phyloP scores from a whole-genome alignment of 768 basidiomycete genomes.

The Lentinula raphanica region DNA sequence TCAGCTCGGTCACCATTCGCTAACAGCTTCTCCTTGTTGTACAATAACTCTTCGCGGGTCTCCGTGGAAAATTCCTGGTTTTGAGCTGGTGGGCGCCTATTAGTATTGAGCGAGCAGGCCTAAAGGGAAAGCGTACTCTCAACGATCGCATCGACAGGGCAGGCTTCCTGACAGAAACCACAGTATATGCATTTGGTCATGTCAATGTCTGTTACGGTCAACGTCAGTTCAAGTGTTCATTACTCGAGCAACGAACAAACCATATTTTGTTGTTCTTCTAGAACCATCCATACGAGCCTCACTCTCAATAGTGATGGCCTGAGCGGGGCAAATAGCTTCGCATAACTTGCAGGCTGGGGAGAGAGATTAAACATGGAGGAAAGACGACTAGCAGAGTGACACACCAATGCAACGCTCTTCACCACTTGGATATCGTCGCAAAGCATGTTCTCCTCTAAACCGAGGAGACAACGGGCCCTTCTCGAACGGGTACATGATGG shows the following conservation, averaged over 20 bases:
- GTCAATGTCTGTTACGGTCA: slow-evolving; percentile 70
- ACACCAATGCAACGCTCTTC: slow-evolving; percentile 98
- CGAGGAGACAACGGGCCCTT: slow-evolving; percentile 97
- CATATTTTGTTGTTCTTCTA: slow-evolving; percentile 95
- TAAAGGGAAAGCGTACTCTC: slow-evolving; percentile 64
- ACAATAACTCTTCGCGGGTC: slow-evolving; percentile 95
- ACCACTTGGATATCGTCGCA: slow-evolving; percentile 93
- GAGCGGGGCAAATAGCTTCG: slow-evolving; percentile 98
- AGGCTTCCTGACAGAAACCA: slow-evolving; percentile 99
- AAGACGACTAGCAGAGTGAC: slow-evolving; percentile 26
- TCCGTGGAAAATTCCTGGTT: slow-evolving; percentile 98
- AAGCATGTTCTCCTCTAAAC: slow-evolving; percentile 97
- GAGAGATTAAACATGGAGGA: background rate
- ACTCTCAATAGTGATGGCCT: slow-evolving; percentile 98
- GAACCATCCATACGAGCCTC: slow-evolving; percentile 95
- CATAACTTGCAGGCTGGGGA: slow-evolving; percentile 91
- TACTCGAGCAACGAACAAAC: slow-evolving; percentile 33
- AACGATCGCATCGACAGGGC: slow-evolving; percentile 98
- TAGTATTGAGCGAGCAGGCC: background rate
- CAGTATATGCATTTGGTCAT: slow-evolving; percentile 99
- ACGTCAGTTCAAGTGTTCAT: slow-evolving; percentile 2
- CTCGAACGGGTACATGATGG: slow-evolving; percentile 97
- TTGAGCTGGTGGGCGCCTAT: slow-evolving; percentile 57
- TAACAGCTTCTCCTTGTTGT: slow-evolving; percentile 98
- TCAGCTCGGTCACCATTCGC: slow-evolving; percentile 95